phyloP scores from a whole-genome alignment of 108 stramenopile genomes.

The Schizochytrium sp. region DNA sequence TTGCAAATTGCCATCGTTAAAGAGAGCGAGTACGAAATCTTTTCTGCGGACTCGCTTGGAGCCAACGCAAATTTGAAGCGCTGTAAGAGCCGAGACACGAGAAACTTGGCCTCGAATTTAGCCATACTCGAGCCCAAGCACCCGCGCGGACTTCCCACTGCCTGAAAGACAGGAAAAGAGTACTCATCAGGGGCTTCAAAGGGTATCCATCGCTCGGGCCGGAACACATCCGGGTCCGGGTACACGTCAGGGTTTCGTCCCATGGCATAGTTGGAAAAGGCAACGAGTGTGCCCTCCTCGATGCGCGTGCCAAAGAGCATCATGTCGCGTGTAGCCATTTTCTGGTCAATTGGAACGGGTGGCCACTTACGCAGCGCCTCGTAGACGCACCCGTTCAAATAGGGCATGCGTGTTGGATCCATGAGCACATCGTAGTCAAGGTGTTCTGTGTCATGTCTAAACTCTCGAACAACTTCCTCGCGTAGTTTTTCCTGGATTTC shows the following conservation, averaged over 20 bases:
- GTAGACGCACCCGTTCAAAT: constrained; percentile 36
- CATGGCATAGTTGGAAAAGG: constrained; percentile 33
- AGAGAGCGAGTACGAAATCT: neutral
- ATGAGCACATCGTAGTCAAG: neutral
- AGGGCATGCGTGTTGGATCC: constrained; percentile 24
- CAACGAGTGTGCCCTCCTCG: constrained; percentile 25
- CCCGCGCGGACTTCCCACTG: constrained; percentile 23
- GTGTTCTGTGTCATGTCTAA: neutral
- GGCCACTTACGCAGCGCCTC: constrained; percentile 51
- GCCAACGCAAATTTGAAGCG: neutral
- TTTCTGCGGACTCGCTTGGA: neutral
- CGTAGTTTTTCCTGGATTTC: constrained; percentile 24
- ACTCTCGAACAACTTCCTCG: constrained; percentile 30
- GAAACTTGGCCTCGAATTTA: constrained; percentile 30
- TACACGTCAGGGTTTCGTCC: constrained; percentile 33
- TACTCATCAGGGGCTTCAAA: constrained; percentile 26
- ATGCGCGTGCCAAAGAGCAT: constrained; percentile 41
- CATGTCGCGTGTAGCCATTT: constrained; percentile 29
- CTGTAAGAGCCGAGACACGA: neutral
- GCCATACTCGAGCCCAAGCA: constrained; percentile 39
- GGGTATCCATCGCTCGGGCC: constrained; percentile 32
- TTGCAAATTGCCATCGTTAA: neutral
- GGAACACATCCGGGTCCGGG: constrained; percentile 32
- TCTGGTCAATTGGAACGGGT: constrained; percentile 33
- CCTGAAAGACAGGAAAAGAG: constrained; percentile 32